Evolutionary conservation across 164 flowering plant species (phyloP).

Genomic region (Vitis amurensis): DNA sequence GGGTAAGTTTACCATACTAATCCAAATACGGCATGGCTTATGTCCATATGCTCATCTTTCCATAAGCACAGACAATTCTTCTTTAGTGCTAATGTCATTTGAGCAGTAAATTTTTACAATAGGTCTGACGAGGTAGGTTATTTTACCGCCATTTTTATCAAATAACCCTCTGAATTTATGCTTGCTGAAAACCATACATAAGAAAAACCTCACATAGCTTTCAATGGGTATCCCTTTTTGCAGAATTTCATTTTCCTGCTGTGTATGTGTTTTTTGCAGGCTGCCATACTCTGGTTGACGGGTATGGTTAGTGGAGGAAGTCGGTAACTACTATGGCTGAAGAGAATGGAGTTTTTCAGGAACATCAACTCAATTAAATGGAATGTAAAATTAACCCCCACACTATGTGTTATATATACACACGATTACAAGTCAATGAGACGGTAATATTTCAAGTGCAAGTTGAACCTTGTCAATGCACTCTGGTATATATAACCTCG

Average conservation of each 20-base stretch:
- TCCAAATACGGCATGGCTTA: background rate
- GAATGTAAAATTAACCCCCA: background rate
- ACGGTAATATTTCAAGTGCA: background rate
- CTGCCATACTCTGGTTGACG: conserved; percentile 32
- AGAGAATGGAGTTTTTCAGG: conserved; percentile 7
- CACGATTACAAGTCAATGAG: background rate
- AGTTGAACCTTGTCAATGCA: too few relatives aligned
- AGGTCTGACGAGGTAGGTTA: too few relatives aligned
- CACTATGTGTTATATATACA: background rate
- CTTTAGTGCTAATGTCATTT: too few relatives aligned
- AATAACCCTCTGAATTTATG: too few relatives aligned
- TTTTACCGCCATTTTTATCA: too few relatives aligned
- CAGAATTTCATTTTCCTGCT: background rate
- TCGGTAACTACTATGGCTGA: background rate
- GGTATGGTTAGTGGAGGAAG: background rate
- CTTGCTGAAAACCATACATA: too few relatives aligned
- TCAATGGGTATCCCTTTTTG: too few relatives aligned
- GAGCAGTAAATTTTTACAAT: too few relatives aligned
- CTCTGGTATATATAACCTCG: too few relatives aligned
- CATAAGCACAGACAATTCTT: too few relatives aligned
- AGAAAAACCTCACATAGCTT: too few relatives aligned
- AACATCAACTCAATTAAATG: background rate
- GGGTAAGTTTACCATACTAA: conserved; percentile 27
- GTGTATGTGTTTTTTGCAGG: conserved; percentile 23
- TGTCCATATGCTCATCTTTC: too few relatives aligned